phyloP scores from a whole-genome alignment of 2,329 filamentous ascomycete genomes.

The Aspergillus transmontanensis region DNA sequence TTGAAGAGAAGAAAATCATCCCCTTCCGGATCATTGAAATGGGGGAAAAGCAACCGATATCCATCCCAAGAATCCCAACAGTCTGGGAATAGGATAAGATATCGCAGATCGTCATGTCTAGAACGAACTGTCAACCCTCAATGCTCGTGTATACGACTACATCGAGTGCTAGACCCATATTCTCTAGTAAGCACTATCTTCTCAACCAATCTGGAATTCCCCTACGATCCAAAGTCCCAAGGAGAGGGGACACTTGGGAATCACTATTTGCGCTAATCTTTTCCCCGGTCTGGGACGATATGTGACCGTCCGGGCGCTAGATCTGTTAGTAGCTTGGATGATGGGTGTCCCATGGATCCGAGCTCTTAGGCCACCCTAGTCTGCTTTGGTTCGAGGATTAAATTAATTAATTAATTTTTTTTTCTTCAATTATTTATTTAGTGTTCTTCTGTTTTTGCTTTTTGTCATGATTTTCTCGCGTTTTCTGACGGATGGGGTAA shows the following conservation, averaged over 20 bases:
- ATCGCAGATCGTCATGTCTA: neutral
- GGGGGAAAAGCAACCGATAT: neutral
- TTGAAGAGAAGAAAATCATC: neutral
- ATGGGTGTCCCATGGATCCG: conserved; percentile 4
- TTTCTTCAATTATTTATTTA: neutral
- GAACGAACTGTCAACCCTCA: neutral
- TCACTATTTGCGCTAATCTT: conserved; percentile 7
- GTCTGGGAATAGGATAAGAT: neutral
- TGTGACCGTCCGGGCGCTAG: conserved; percentile 15
- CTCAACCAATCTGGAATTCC: neutral
- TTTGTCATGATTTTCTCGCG: neutral
- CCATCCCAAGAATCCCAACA: neutral
- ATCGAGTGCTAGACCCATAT: neutral
- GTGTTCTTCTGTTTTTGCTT: neutral
- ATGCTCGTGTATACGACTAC: neutral
- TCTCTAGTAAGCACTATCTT: neutral
- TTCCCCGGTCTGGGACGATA: conserved; percentile 11
- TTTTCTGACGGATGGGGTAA: neutral
- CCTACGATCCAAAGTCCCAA: neutral
- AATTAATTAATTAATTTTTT: neutral
- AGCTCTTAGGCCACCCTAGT: conserved; percentile 1
- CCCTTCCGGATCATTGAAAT: neutral
- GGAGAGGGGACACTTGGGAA: neutral
- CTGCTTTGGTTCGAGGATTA: neutral
- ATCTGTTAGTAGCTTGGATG: conserved; percentile 14